A percentile compares a stretch with the other conserved stretches of the same genome.
Conservation (phyloP, 2,329 filamentous ascomycete genomes). For the Eutypella sp. region DNA sequence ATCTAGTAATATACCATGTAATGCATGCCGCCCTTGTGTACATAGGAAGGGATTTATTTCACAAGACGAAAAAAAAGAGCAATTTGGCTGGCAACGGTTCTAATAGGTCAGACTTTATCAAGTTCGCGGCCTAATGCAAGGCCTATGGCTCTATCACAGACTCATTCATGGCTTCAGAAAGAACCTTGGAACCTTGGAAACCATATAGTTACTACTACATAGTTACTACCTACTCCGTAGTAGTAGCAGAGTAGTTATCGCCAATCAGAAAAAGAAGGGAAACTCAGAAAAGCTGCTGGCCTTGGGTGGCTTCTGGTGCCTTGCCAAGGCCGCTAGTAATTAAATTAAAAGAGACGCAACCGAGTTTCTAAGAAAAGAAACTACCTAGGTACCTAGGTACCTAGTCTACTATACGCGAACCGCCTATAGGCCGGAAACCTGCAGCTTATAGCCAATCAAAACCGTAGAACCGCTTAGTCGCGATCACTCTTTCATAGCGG, state of each 20-base stretch:
- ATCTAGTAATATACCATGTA: too few species aligned
- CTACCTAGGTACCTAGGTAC: too few species aligned
- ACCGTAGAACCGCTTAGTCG: conserved; percentile 17
- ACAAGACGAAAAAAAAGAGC: not conserved
- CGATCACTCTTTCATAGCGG: conserved; percentile 9
- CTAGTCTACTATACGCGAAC: not conserved
- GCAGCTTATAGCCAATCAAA: conserved; percentile 17
- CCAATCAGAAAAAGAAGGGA: too few species aligned
- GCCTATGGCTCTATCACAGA: conserved; percentile 1
- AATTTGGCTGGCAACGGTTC: not conserved
- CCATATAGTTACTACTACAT: too few species aligned
- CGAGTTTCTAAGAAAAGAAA: not conserved
- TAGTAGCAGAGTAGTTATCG: too few species aligned
- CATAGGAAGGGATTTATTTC: too few species aligned
- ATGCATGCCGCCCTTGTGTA: too few species aligned
- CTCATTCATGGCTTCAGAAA: not conserved
- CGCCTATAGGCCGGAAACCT: conserved; percentile 6
- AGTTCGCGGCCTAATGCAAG: not conserved
- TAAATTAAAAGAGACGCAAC: not conserved
- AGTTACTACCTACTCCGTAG: too few species aligned
- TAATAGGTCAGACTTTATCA: not conserved
- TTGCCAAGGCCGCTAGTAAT: not conserved
- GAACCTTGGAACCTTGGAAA: too few species aligned
- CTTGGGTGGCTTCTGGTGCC: not conserved
- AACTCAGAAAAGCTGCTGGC: too few species aligned